Base-by-base conservation (phyloP, 768 basidiomycete species). In the Cystofilobasidium capitatum region DNA sequence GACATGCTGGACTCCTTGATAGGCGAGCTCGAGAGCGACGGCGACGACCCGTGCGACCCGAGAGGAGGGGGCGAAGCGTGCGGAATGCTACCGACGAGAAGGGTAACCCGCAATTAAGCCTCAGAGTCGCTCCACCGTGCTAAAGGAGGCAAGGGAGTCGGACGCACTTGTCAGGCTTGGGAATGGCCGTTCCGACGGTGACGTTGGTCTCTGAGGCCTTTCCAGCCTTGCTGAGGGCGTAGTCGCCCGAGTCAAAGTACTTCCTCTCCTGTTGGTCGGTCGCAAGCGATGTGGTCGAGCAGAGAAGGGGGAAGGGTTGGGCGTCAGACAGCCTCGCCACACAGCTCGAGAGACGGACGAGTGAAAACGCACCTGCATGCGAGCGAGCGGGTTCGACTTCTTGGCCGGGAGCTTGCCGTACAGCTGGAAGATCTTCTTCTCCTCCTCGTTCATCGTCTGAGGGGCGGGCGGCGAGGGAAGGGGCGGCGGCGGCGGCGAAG, bases 171-270 rank as follows among this genome's bases (percentile, higher is more conserved):
- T 97, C 90, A 35, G 96, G 93, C 77, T 89, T 92, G n/a, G 96
- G 94, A 71, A 97, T 97, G 40, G 91, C 89, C 12, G 93, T 98
- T 35, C 96, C 96, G 64, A 97, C 91, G 3, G 85, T 82, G 71
- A 82, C 88, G 57, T 62, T 59, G 77, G 90, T 89, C 58, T 89
- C 86, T n/a, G 87, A 42, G 82, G 57, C 88, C 86, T 74, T 75
- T 33, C 96, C 81, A 3, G 96, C 96, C 78, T 98, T 97, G 60
- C 91, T 91, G 71, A 99, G 81, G 36, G 93, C 93, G 75, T 98
- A 98, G 77, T 99, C 96, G 66, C 96, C 96, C 65, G 94, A 98
- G 79, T 98, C 96, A 77, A 99, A 99, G 80, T 91, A 99, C 79
- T 98, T 98, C 74, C 96, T 89, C 75, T 99, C 94, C 93, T 97